These are phyloP conservation scores for Adansonia gregorii DNA, from an alignment of 441 rosid species.

Conservation along the genomic window DNA sequence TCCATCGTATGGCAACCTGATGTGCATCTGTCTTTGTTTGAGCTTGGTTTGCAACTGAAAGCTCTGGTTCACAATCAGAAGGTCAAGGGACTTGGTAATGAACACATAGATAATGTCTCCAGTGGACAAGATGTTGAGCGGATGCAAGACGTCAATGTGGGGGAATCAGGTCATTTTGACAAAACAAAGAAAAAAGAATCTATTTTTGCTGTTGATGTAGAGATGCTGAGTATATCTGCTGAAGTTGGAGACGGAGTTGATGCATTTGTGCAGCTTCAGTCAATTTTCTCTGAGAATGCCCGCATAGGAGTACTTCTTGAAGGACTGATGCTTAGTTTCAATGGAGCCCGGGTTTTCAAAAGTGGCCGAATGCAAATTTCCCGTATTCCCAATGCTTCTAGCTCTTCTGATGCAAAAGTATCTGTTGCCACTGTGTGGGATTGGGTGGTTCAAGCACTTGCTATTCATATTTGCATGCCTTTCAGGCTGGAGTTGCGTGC, in stretches of 20 bases:
- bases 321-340: slow-evolving; percentile 77
- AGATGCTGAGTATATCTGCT: slow-evolving; percentile 78
- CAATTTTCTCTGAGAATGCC: slow-evolving; percentile 99
- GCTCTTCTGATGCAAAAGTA: slow-evolving; percentile 52
- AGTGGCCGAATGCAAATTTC: slow-evolving; percentile 98
- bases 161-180: slow-evolving; percentile 51
- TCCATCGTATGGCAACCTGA: slow-evolving; percentile 95
- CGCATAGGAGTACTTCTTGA: slow-evolving; percentile 97
- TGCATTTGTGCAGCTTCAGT: slow-evolving; percentile 76
- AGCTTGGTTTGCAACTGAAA: slow-evolving; percentile 74
- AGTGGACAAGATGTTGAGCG: slow-evolving; percentile 48
- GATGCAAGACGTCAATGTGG: slow-evolving; percentile 50
- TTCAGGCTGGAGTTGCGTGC: slow-evolving; percentile 96
- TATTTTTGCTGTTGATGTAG: slow-evolving; percentile 95
- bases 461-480: slow-evolving; percentile 90
- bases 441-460: slow-evolving; percentile 97
- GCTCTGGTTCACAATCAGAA: slow-evolving; percentile 62
- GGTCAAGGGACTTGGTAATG: slow-evolving; percentile 54
- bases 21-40: slow-evolving; percentile 74
- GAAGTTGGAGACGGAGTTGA: slow-evolving; percentile 97
- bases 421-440: slow-evolving; percentile 63
- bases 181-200: slow-evolving; percentile 86
- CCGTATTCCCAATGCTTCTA: slow-evolving; percentile 77
- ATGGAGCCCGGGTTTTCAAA: slow-evolving; percentile 74
- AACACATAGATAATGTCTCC: slow-evolving; percentile 43